A percentile compares a stretch with the other conserved stretches of the same genome.
phyloP scores from a whole-genome alignment of 116 monocot genomes.

The Papilionanthe hybrid region DNA sequence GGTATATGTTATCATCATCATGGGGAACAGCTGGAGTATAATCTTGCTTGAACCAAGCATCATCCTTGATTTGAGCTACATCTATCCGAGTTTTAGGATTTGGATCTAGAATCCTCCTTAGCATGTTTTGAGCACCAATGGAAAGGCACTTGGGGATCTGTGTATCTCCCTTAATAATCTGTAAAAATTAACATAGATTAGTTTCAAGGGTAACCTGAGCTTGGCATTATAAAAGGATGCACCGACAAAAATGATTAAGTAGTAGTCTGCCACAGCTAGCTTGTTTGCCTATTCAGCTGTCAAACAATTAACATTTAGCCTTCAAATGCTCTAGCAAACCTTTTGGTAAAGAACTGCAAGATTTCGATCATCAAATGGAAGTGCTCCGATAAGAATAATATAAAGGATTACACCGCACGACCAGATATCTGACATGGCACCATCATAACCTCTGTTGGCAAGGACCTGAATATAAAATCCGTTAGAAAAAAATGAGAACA shows the following conservation, averaged over 20 bases:
- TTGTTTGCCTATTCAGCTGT: background rate
- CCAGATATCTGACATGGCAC: conserved; percentile 82
- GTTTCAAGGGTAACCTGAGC: background rate
- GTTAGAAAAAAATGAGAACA: background rate
- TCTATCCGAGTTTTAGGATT: conserved; percentile 66
- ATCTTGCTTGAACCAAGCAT: conserved; percentile 82
- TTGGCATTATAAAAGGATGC: conserved; percentile 1
- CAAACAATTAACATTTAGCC: background rate
- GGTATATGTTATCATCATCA: conserved; percentile 32
- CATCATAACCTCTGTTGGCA: conserved; percentile 81
- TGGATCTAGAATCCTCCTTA: conserved; percentile 87
- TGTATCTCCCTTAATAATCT: conserved; percentile 76
- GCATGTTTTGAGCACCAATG: conserved; percentile 50
- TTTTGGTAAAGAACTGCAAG: conserved; percentile 89
- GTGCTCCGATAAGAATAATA: conserved; percentile 70
- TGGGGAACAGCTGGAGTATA: conserved; percentile 48
- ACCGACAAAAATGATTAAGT: background rate
- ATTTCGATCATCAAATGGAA: conserved; percentile 94
- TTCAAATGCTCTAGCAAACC: conserved; percentile 25
- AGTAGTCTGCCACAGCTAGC: too few relatives aligned
- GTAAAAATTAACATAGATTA: conserved; percentile 4
- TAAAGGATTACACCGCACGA: conserved; percentile 94
- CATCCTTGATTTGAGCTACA: conserved; percentile 54
- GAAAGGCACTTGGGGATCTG: conserved; percentile 79
- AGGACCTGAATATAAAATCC: conserved; percentile 39